Percentiles rank a stretch among this genome's conserved stretches.
Evolutionary conservation across 345 rosid species (phyloP).

Genomic region (Gossypium anomalum): DNA sequence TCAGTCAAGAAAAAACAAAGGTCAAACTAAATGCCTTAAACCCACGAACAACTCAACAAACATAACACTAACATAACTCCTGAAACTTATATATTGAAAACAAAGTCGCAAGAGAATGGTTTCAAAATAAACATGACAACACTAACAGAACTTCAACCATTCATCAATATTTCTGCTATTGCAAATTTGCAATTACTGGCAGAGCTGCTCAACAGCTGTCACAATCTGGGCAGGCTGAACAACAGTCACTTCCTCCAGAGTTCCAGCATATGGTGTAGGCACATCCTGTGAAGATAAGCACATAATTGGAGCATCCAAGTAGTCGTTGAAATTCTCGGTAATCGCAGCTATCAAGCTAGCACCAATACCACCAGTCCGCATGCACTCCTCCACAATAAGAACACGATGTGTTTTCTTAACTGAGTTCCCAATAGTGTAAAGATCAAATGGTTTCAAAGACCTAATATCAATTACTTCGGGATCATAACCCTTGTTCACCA

Average conservation of each 20-base stretch:
- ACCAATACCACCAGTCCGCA: conserved; percentile 95
- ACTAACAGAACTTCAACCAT: conserved; percentile 12
- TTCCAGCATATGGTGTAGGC: conserved; percentile 88
- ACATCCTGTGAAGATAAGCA: conserved; percentile 97
- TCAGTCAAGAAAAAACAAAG: conserved; percentile 10
- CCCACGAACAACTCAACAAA: background rate
- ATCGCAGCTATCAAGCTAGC: conserved; percentile 91
- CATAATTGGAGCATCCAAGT: conserved; percentile 85
- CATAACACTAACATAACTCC: conserved; percentile 8
- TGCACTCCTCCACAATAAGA: conserved; percentile 92
- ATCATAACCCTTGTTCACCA: conserved; percentile 89
- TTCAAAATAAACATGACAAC: background rate
- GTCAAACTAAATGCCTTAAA: conserved; percentile 1
- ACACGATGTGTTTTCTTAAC: conserved; percentile 90
- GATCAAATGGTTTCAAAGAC: conserved; percentile 88
- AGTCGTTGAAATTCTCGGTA: conserved; percentile 82
- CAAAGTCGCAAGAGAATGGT: conserved; percentile 5
- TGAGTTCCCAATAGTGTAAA: conserved; percentile 81
- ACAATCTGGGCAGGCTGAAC: conserved; percentile 96
- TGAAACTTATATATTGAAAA: conserved; percentile 11
- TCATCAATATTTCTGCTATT: conserved; percentile 7
- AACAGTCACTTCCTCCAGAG: conserved; percentile 86
- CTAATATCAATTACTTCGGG: conserved; percentile 95
- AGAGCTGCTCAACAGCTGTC: conserved; percentile 87
- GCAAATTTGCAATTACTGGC: conserved; percentile 44